Evolutionary conservation across 805 yeast genomes (phyloP).

Genomic region (Pichia insulana): DNA sequence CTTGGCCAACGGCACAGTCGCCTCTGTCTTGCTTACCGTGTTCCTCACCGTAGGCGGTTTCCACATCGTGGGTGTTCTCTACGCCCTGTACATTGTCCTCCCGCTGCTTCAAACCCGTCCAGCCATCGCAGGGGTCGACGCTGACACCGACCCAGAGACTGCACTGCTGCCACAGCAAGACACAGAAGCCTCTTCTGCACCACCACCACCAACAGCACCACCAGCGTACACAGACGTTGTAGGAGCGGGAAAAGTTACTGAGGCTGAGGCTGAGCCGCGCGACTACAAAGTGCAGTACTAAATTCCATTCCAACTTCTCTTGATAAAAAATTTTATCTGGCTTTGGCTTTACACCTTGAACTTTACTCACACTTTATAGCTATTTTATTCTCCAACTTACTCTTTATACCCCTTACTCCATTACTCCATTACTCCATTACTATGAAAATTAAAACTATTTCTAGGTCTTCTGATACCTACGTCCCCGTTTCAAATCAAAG

Average conservation of each 20-base stretch:
- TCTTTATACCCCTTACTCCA: not conserved
- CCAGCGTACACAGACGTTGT: not conserved
- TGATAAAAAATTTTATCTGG: constrained; percentile 1
- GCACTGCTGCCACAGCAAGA: too few relatives aligned
- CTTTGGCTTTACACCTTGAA: too few relatives aligned
- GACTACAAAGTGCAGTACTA: constrained; percentile 13
- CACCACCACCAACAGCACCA: not conserved
- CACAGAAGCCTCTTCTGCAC: not conserved
- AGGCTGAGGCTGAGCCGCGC: constrained; percentile 3
- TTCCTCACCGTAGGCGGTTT: constrained; percentile 36
- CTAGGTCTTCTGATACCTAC: constrained; percentile 84
- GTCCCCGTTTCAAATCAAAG: constrained; percentile 89
- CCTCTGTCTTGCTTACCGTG: constrained; percentile 39
- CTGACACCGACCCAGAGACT: too few relatives aligned
- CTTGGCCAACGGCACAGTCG: constrained; percentile 52
- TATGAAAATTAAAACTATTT: constrained; percentile 82
- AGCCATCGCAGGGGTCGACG: not conserved
- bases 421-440: not conserved
- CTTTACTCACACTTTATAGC: too few relatives aligned
- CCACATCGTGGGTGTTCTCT: constrained; percentile 43
- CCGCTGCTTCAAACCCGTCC: not conserved
- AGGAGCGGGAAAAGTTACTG: constrained; percentile 2
- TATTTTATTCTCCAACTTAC: too few relatives aligned
- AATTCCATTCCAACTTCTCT: not conserved
- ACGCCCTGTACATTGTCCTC: constrained; percentile 36